phyloP scores from a whole-genome alignment of 2,329 filamentous ascomycete species.

The Cercospora sojina region DNA sequence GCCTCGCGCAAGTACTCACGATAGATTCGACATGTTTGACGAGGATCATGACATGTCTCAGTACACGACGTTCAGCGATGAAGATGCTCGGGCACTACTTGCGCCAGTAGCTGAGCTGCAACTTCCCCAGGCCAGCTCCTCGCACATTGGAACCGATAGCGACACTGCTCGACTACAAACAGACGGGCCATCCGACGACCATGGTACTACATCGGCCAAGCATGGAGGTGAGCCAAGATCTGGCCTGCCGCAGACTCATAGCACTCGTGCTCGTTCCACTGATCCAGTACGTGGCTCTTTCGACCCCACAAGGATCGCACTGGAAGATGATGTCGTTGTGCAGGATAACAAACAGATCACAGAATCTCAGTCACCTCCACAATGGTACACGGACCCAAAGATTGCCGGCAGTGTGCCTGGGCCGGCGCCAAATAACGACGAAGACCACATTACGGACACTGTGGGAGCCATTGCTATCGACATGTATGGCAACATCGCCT shows the following conservation, averaged over 20 bases:
- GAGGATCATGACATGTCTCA: not conserved
- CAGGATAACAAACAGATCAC: not conserved
- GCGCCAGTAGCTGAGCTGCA: not conserved
- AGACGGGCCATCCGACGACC: not conserved
- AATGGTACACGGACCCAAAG: not conserved
- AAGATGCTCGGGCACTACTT: conserved; percentile 11
- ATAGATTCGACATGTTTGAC: conserved; percentile 29
- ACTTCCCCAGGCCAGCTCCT: conserved; percentile 21
- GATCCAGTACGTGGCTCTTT: not conserved
- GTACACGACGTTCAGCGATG: conserved; percentile 17
- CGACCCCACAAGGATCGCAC: not conserved
- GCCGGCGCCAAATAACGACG: conserved; percentile 18
- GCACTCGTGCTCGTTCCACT: not conserved
- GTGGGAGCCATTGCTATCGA: conserved; percentile 96
- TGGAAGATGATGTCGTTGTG: not conserved
- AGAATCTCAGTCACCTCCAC: not conserved
- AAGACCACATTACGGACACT: conserved; percentile 80
- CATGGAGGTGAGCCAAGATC: not conserved
- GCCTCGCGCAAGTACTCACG: conserved; percentile 5
- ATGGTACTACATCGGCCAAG: not conserved
- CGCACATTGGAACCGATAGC: conserved; percentile 29
- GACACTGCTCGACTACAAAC: conserved; percentile 10
- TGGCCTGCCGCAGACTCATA: not conserved
- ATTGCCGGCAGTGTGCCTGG: conserved; percentile 4
- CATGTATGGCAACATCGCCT: conserved; percentile 79